Evolutionary conservation across 495 filamentous ascomycete genomes (phyloP).

Genomic region (Friedmanniomyces simplex): DNA sequence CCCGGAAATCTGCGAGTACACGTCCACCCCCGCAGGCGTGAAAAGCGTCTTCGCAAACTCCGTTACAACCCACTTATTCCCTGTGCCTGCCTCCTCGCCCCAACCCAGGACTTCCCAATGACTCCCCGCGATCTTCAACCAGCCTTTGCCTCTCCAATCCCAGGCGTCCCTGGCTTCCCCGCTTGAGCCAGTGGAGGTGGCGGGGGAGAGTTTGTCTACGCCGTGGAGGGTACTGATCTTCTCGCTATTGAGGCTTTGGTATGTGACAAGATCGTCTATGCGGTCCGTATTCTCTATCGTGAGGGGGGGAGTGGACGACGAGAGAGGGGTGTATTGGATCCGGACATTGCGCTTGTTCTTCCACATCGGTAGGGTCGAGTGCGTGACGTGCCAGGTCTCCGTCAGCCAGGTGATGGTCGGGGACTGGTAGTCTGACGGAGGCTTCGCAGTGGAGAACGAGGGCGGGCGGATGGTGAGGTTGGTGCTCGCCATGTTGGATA

Average conservation of each 20-base stretch:
- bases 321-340: constrained; percentile 55
- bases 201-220: constrained; percentile 44
- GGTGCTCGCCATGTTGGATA: neutral
- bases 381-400: constrained; percentile 64
- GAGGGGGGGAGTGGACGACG: constrained; percentile 17
- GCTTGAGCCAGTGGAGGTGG: constrained; percentile 4
- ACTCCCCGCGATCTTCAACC: constrained; percentile 50
- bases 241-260: constrained; percentile 40
- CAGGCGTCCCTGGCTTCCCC: constrained; percentile 39
- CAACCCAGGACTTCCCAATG: constrained; percentile 69
- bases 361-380: constrained; percentile 72
- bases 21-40: constrained; percentile 63
- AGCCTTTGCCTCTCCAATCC: constrained; percentile 64
- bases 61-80: constrained; percentile 55
- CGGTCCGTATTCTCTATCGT: constrained; percentile 23
- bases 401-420: constrained; percentile 51
- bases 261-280: constrained; percentile 58
- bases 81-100: constrained; percentile 41
- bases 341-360: constrained; percentile 56
- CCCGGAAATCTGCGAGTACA: constrained; percentile 49
- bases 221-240: constrained; percentile 51
- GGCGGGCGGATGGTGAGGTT: constrained; percentile 18
- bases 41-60: constrained; percentile 67
- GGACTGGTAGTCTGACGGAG: constrained; percentile 26
- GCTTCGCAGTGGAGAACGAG: constrained; percentile 14